Conservation (phyloP, 1,284 basidiomycete genomes). For the Ganoderma multipileum region DNA sequence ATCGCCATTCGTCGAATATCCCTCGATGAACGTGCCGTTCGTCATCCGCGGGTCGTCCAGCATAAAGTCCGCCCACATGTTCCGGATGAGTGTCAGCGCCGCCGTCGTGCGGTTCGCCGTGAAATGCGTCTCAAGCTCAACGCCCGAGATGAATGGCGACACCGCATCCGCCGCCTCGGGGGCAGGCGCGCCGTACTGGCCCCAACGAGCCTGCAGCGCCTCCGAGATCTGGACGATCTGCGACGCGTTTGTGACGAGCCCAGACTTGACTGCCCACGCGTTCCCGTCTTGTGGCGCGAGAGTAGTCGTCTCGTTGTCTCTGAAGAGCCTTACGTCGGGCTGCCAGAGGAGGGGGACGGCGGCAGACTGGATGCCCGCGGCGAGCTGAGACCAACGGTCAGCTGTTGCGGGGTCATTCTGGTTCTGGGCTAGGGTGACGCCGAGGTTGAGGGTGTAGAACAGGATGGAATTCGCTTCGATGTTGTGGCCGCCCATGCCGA, state of each 20-base stretch:
- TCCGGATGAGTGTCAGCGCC: conserved; percentile 26
- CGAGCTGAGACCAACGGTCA: conserved; percentile 16
- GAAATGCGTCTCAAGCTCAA: conserved; percentile 31
- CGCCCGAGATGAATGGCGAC: conserved; percentile 28
- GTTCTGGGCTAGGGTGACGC: conserved; percentile 17
- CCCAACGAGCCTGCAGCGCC: conserved; percentile 27
- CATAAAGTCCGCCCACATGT: conserved; percentile 33
- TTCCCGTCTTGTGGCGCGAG: conserved; percentile 31
- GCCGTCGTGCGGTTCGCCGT: conserved; percentile 23
- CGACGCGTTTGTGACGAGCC: conserved; percentile 21
- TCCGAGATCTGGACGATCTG: conserved; percentile 21
- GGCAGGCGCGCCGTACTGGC: conserved; percentile 26
- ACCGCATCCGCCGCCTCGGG: conserved; percentile 29
- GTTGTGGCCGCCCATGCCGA: conserved; percentile 31
- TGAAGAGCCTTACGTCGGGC: conserved; percentile 27
- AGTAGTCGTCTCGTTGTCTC: conserved; percentile 31
- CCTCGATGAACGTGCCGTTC: conserved; percentile 33
- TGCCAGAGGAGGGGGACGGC: conserved; percentile 29
- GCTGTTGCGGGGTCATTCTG: conserved; percentile 19
- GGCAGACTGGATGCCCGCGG: conserved; percentile 20
- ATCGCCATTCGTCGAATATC: conserved; percentile 24
- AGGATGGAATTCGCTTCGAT: conserved; percentile 31
- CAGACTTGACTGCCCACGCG: conserved; percentile 30
- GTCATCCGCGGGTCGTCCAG: conserved; percentile 31
- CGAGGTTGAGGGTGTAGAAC: conserved; percentile 28